These are phyloP conservation scores for Scutellaria baicalensis DNA, from an alignment of 257 asterid species.

Conservation along the genomic window DNA sequence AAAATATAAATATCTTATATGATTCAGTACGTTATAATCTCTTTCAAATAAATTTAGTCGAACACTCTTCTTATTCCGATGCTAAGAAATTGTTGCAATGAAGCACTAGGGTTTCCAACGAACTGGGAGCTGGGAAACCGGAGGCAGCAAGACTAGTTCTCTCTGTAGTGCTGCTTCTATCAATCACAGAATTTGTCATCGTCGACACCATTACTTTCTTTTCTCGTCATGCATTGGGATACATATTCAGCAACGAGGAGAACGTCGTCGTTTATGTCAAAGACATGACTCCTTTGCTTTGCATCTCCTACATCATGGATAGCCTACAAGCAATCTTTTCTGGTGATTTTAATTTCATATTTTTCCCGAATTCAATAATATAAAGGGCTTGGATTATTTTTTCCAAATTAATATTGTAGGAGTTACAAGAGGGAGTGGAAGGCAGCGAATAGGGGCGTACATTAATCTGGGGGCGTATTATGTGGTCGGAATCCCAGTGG, in stretches of 20 bases:
- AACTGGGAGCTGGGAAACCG: conserved; percentile 70
- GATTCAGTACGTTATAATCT: too few relatives aligned
- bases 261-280: conserved; percentile 42
- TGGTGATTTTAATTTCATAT: conserved; percentile 18
- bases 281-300: conserved; percentile 45
- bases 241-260: conserved; percentile 41
- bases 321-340: conserved; percentile 51
- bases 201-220: conserved; percentile 29
- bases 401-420: conserved; percentile 21
- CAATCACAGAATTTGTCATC: conserved; percentile 35
- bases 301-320: conserved; percentile 45
- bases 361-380: neutral
- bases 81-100: neutral
- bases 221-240: conserved; percentile 44
- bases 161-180: conserved; percentile 23
- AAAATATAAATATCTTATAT: too few relatives aligned
- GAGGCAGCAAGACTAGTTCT: conserved; percentile 38
- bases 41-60: too few relatives aligned
- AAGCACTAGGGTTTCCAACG: conserved; percentile 65
- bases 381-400: neutral
- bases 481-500: conserved; percentile 35
- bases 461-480: conserved; percentile 44
- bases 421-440: conserved; percentile 44
- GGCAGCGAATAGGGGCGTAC: conserved; percentile 45
- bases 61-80: too few relatives aligned